Evolutionary conservation across 2,329 filamentous ascomycete species (phyloP), one percentile per base, ranked within the genome.

Genomic region (Volutella citrinella): DNA sequence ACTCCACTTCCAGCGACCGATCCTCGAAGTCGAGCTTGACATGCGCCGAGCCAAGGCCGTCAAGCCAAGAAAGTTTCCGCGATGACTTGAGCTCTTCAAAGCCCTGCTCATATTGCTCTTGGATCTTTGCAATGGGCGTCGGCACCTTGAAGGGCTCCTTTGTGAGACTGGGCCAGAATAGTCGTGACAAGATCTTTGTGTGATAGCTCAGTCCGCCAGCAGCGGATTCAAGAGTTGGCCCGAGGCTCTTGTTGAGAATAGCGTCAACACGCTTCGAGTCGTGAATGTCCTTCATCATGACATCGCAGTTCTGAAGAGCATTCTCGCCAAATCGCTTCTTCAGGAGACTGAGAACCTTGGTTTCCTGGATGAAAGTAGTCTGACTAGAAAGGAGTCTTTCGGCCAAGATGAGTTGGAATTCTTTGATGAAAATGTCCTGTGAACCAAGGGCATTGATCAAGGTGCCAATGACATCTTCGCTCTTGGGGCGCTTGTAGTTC

Each of bases 241-340:
- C 44, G 15, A 63, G 39, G 37, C 55, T 59, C 36, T 70, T 73
- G 25, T 79, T 70, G 28, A 95, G 79, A 10, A 74, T 68, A 7
- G 70, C 65, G 55, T 96, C 86, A 39, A 94, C 78, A 25, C 78
- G 75, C 41, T 75, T 74, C 3, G 89, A 95, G 54, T 96, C 90
- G 46, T 85, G 76, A 21, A 97, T 85, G 57, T 98, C 93, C 45
- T 84, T 87, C 37, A 98, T 77, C 93, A 98, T 98, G 52, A 98
- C 93, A 56, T 98, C 91, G 60, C 90, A 96, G 30, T 87, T 86
- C 57, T 97, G 93, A 27, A 98, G 68, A 12, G 87, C 81, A 18
- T 77, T 74, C 46, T 96, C 88, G 16, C 91, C 91, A 36, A 96
- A 90, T 8, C 90, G 81, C 42, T 87, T 75, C 65, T 96, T 96